Evolutionary conservation across 2,329 filamentous ascomycete genomes (phyloP), one percentile per base, ranked within the genome.

Genomic region (Neonectria faginata): DNA sequence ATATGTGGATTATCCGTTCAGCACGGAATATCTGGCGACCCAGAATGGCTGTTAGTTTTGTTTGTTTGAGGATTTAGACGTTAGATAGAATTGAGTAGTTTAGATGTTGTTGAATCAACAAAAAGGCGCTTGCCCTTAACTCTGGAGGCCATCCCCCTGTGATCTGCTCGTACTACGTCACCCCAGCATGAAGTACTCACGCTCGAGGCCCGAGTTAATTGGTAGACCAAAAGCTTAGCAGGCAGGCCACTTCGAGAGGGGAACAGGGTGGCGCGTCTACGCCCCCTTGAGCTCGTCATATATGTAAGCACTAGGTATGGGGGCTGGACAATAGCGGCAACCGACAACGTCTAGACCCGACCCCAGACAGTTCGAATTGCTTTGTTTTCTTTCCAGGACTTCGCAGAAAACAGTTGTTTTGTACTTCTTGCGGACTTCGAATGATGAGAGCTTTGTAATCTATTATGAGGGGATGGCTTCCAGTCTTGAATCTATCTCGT

Each of bases 1-100:
- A 0, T 78, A 77, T n/a, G 27, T 57, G 3, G 76, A 78, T 53
- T 78, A 77, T 27, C 73, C 73, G 0, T 77, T 72, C 42, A 73
- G 72, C 52, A 50, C 55, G 47, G n/a, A 65, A 29, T 70, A 60
- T 52, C 27, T 66, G 2, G 60, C 45, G 29, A 50, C 41, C 33
- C 25, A 53, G 11, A n/a, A 39, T 10, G 29, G 29, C 14, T 42
- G 11, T 27, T 42, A 42, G 39, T 18, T 18, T 18, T 5, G 39
- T 10, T 42, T 9, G n/a, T 9, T 9, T 42, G 8, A 20, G n/a
- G 3, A 42, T 18, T 18, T 20, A 20, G n/a, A 20, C 3, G 6
- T 18, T 42, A 42, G 4, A 25, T 25, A 25, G 25, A 25, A 5
- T 25, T 25, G 25, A 25, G 25, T 11, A 42, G n/a, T 42, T 5